Percentiles rank a stretch among this genome's conserved stretches.
These are phyloP conservation scores for Vitis riparia DNA, from an alignment of 164 flowering plant species.

Conservation along the genomic window DNA sequence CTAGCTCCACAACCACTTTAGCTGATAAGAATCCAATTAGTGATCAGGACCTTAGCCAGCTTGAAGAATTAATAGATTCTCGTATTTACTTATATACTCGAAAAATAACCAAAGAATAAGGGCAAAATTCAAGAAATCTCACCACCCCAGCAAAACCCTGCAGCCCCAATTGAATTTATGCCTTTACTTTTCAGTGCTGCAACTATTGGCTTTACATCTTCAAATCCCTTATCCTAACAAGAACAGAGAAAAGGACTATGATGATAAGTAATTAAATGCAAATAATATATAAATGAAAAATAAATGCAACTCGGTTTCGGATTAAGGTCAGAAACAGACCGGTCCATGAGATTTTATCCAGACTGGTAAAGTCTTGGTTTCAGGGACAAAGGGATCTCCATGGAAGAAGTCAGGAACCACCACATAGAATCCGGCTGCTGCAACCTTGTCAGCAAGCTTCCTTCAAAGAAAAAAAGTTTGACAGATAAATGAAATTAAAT, in stretches of 20 bases:
- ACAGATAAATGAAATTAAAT: no score
- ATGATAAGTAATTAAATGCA: neutral
- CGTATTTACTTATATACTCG: neutral
- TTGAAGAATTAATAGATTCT: no score
- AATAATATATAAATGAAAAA: neutral
- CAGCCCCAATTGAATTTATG: constrained; percentile 38
- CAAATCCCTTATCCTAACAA: constrained; percentile 40
- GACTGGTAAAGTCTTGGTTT: constrained; percentile 7
- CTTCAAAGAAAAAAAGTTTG: constrained; percentile 9
- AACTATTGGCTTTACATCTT: constrained; percentile 40
- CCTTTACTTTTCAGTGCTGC: constrained; percentile 36
- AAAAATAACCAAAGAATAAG: no score
- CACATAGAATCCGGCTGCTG: constrained; percentile 37
- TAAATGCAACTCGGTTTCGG: neutral
- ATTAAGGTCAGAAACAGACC: constrained; percentile 5
- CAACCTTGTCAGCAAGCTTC: constrained; percentile 50
- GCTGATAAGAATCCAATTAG: constrained; percentile 27
- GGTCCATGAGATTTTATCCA: constrained; percentile 28
- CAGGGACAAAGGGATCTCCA: constrained; percentile 33
- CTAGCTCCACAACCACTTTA: constrained; percentile 65
- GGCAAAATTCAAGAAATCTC: neutral
- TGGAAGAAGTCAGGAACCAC: constrained; percentile 44
- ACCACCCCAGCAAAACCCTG: constrained; percentile 63
- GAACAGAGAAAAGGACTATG: neutral
- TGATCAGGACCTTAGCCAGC: neutral